Base-by-base conservation (phyloP, 441 rosid species). In the Eruca vesicaria region DNA sequence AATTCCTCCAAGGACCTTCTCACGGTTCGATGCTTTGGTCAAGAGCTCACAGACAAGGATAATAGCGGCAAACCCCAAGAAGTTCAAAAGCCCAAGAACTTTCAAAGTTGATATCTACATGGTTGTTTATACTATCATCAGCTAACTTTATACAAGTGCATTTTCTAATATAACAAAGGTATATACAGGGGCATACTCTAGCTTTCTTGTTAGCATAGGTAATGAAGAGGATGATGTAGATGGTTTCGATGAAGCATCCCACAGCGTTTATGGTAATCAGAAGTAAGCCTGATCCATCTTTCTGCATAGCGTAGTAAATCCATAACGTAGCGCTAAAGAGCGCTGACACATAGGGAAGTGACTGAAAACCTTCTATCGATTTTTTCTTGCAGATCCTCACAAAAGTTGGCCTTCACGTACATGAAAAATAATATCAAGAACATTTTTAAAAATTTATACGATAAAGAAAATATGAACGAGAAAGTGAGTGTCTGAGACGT, bases 281-380 rank as follows among this genome's bases (percentile, higher is more conserved):
- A 76, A 86, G 93, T 68, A 77, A 84, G 31, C 80, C 85, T 55
- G 81, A 73, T 12, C 83, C 80, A 31, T 83, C 38, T 48, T 87
- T 83, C 55, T 76, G 77, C 55, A 68, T 69, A 18, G 87, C 91
- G 53, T 89, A 89, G 73, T 85, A 89, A 19, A 87, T 76, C 93
- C 93, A 89, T 41, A 84, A 80, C 87, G 82, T 72, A 3, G 90
- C 82, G 48, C 91, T 87, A 74, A 87, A 82, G n/a, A 85, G 86
- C 0, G 84, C 80, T 15, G 79, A 82, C 41, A 84, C 71, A 9
- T 87, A 88, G 1, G 90, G 93, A 59, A 88, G 59, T 52, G 87
- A 84, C 1, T 84, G 80, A 36, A 86, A 88, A 6, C 93, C 89
- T 73, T 88, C 90, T 0, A 84, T 88, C 0, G 90, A 88, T 78